Conservation (phyloP, 2,329 filamentous ascomycete genomes). For the Aspergillus chevalieri region DNA sequence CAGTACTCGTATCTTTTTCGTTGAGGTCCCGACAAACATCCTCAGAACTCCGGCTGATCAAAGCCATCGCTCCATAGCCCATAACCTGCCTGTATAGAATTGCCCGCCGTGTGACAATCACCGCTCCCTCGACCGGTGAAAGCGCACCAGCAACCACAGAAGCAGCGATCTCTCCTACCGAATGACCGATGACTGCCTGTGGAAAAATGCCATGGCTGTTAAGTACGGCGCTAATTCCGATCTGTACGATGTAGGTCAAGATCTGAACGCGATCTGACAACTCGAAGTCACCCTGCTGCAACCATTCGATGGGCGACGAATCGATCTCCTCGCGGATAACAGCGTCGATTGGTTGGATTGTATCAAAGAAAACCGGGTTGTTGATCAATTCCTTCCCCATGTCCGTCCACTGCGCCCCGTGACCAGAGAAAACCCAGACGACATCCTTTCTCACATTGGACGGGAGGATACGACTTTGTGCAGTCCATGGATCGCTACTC, state of each 20-base stretch:
- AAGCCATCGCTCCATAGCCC: conserved; percentile 11
- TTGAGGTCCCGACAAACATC: neutral
- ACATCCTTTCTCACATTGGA: conserved; percentile 14
- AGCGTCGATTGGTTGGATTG: conserved; percentile 21
- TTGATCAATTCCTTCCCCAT: conserved; percentile 35
- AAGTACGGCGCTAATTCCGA: conserved; percentile 24
- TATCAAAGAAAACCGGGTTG: conserved; percentile 8
- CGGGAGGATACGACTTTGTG: conserved; percentile 9
- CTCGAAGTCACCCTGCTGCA: conserved; percentile 4
- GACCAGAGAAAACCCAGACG: conserved; percentile 37
- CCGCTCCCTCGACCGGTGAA: conserved; percentile 26
- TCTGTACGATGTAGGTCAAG: conserved; percentile 30
- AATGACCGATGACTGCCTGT: conserved; percentile 37
- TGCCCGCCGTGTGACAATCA: conserved; percentile 31
- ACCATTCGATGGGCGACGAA: conserved; percentile 1
- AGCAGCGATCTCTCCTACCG: conserved; percentile 39
- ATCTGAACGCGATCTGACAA: conserved; percentile 8
- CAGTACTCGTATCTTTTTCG: neutral
- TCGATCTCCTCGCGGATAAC: conserved; percentile 14
- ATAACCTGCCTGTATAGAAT: conserved; percentile 25
- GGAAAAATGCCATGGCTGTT: conserved; percentile 25
- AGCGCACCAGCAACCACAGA: conserved; percentile 22
- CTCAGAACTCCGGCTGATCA: conserved; percentile 1
- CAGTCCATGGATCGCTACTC: conserved; percentile 1
- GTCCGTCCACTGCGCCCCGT: conserved; percentile 37